Evolutionary conservation across 2,329 filamentous ascomycete species (phyloP), one percentile per base, ranked within the genome.

Genomic region (Purpureocillium lavendulum): DNA sequence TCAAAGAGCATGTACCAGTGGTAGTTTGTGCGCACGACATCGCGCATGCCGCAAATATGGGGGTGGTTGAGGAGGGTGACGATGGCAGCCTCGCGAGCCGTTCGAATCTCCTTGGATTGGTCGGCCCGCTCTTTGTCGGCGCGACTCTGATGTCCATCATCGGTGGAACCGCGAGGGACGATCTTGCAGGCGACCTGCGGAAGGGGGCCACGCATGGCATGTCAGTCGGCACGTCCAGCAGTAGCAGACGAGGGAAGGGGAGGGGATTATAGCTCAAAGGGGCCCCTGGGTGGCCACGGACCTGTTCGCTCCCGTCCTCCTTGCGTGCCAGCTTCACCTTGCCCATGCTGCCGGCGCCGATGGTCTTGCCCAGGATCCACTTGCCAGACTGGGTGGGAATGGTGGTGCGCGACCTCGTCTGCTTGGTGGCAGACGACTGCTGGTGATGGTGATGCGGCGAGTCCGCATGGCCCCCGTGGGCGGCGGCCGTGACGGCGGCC

Each of bases 1-100:
- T 98, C 92, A 57, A 95, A 98, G 38, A 98, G 80, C 92, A 98
- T 98, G 65, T 98, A 98, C 92, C 92, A 98, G 64, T 98, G 92
- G 60, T 96, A 92, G 55, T 92, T 90, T 37, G 92, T 97, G 42
- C 89, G 83, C 41, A 97, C 84, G 18, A 96, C 88, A 65, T 98
- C 92, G 49, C 88, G 81, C 75, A 98, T 85, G 43, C 86, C 88
- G 60, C 92, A 97, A 42, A 98, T 94, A 57, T 95, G 94, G 12
- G 90, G 92, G 55, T 97, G 92, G 56, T 88, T 87, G 41, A 96
- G 76, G 35, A 98, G 78, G 18, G 87, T 94, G 46, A 96, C 90
- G 56, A 98, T 97, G 50, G 92, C 92, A 32, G 92, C 90, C 62
- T 98, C 92, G 56, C 92, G 80, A 31, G 90, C 88, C 12, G 92